phyloP scores from a whole-genome alignment of 2,329 filamentous ascomycete genomes.

The Xylaria sp. region DNA sequence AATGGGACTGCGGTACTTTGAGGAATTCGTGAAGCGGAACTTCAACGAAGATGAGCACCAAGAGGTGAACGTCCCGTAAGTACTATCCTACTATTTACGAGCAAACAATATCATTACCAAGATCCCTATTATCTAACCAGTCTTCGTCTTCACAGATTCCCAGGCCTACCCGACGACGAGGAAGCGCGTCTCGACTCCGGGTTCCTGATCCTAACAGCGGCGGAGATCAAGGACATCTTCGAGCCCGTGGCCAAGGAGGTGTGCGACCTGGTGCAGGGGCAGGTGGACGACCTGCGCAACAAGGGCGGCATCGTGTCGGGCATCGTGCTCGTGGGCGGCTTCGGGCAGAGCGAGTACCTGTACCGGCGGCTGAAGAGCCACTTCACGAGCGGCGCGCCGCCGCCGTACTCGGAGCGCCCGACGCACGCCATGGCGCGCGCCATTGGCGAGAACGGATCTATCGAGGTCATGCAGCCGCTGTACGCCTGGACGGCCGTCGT shows the following conservation, averaged over 20 bases:
- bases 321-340: slow-evolving; percentile 85
- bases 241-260: slow-evolving; percentile 79
- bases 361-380: slow-evolving; percentile 76
- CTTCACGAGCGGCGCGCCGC: slow-evolving; percentile 69
- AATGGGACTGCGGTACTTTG: slow-evolving; percentile 81
- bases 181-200: slow-evolving; percentile 79
- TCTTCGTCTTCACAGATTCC: slow-evolving; percentile 62
- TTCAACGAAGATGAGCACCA: slow-evolving; percentile 82
- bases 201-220: slow-evolving; percentile 77
- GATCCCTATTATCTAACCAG: slow-evolving; percentile 6
- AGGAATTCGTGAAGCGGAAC: slow-evolving; percentile 86
- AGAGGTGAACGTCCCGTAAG: slow-evolving; percentile 79
- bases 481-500: slow-evolving; percentile 87
- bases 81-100: slow-evolving; percentile 33
- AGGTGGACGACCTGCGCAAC: slow-evolving; percentile 70
- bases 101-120: neutral
- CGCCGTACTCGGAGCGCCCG: slow-evolving; percentile 75
- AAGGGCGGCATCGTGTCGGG: slow-evolving; percentile 73
- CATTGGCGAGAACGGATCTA: slow-evolving; percentile 62
- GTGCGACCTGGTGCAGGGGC: slow-evolving; percentile 73
- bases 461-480: slow-evolving; percentile 84
- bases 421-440: slow-evolving; percentile 68
- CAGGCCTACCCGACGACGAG: slow-evolving; percentile 80
- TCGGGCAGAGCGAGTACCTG: slow-evolving; percentile 82
- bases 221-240: slow-evolving; percentile 78